phyloP scores from a whole-genome alignment of 1,284 basidiomycete genomes.

The Polyporus tsugae region DNA sequence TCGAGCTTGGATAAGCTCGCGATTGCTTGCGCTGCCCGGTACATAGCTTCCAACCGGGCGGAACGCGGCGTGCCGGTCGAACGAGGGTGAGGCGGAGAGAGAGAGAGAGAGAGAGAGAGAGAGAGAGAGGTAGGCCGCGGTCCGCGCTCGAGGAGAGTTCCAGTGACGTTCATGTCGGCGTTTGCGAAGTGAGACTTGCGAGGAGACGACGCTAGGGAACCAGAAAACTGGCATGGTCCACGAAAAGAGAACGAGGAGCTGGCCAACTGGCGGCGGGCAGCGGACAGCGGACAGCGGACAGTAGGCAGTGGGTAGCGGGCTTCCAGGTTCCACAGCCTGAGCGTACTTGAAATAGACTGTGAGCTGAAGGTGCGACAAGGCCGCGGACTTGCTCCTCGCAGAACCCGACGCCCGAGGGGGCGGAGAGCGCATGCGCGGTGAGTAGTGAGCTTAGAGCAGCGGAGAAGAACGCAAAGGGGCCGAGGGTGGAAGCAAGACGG shows the following conservation, averaged over 20 bases:
- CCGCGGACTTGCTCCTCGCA: neutral
- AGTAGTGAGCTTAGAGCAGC: neutral
- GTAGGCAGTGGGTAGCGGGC: neutral
- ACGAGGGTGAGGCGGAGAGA: neutral
- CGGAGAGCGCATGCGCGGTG: neutral
- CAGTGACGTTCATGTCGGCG: neutral
- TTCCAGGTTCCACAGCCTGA: neutral
- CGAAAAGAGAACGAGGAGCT: neutral
- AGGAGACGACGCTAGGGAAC: neutral
- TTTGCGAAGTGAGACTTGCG: neutral
- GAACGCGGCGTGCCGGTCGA: neutral
- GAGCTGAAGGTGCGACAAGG: neutral
- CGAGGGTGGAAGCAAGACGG: neutral
- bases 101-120: neutral
- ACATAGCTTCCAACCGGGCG: neutral
- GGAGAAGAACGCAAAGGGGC: neutral
- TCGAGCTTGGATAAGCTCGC: neutral
- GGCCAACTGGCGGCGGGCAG: neutral
- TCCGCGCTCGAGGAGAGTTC: neutral
- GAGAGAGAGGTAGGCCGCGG: neutral
- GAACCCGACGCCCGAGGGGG: neutral
- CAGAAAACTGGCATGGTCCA: neutral
- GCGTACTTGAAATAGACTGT: neutral
- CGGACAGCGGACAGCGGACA: neutral
- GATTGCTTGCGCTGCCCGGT: neutral